Percentiles rank a stretch among this genome's conserved stretches.
phyloP scores from a whole-genome alignment of 306 rosid species.

The Vigna hirtella region DNA sequence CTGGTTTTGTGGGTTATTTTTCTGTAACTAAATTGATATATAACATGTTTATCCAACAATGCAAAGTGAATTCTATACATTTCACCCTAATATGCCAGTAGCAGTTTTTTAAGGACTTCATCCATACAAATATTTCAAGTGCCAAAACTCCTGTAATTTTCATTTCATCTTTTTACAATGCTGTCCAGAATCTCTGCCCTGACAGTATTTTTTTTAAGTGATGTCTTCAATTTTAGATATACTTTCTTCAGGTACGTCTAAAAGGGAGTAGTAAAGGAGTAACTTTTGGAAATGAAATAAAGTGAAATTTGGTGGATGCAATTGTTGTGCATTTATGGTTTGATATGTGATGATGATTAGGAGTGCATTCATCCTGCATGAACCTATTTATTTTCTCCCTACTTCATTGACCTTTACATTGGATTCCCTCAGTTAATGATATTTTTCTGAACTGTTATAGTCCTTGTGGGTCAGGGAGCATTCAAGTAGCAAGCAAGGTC shows the following conservation, averaged over 20 bases:
- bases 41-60: too few relatives aligned
- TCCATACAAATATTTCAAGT: background rate
- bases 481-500: conserved; percentile 57
- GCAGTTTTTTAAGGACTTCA: background rate
- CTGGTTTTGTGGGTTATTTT: background rate
- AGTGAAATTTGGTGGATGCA: conserved; percentile 33
- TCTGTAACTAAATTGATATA: background rate
- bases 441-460: conserved; percentile 55
- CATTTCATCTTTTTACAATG: background rate
- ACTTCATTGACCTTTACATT: conserved; percentile 53
- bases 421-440: conserved; percentile 68
- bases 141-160: background rate
- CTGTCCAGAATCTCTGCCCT: conserved; percentile 7
- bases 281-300: background rate
- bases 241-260: background rate
- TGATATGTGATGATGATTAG: conserved; percentile 52
- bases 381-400: conserved; percentile 58
- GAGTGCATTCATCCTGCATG: conserved; percentile 62
- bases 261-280: background rate
- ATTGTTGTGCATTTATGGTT: conserved; percentile 51
- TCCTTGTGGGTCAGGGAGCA: conserved; percentile 73
- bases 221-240: conserved; percentile 21
- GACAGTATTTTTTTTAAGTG: background rate
- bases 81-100: background rate
- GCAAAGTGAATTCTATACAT: too few relatives aligned